Evolutionary conservation across 2,329 filamentous ascomycete genomes (phyloP).

Genomic region (Curvularia spicifera): DNA sequence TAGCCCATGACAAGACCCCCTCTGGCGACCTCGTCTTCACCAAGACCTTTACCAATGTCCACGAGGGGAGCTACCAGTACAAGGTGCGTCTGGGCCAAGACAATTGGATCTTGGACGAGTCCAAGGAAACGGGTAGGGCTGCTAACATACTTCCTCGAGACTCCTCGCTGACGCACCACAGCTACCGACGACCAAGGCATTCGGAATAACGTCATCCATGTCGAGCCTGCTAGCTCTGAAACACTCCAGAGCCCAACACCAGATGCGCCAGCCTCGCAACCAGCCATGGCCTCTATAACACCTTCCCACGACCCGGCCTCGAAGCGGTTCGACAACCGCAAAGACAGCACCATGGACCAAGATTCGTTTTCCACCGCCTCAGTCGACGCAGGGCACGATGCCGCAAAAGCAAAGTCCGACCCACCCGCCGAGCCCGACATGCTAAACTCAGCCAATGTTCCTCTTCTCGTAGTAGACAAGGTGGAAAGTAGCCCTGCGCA

Average conservation of each 20-base stretch:
- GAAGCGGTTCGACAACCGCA: slow-evolving; percentile 23
- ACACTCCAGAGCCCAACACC: not conserved
- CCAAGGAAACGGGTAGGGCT: slow-evolving; percentile 63
- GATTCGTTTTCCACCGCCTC: slow-evolving; percentile 20
- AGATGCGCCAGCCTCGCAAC: slow-evolving; percentile 5
- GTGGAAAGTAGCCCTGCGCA: slow-evolving; percentile 41
- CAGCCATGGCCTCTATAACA: not conserved
- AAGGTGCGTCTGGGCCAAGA: slow-evolving; percentile 73
- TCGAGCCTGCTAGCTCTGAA: slow-evolving; percentile 26
- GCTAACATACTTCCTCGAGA: not conserved
- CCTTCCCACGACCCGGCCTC: not conserved
- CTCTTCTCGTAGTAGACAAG: slow-evolving; percentile 46
- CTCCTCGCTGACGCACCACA: slow-evolving; percentile 38
- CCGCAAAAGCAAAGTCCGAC: slow-evolving; percentile 23
- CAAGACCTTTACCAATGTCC: slow-evolving; percentile 61
- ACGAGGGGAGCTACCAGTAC: slow-evolving; percentile 71
- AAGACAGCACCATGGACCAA: slow-evolving; percentile 28
- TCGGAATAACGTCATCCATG: slow-evolving; percentile 59
- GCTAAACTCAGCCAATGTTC: slow-evolving; percentile 22
- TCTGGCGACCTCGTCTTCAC: slow-evolving; percentile 65
- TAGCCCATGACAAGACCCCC: slow-evolving; percentile 53
- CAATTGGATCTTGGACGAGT: slow-evolving; percentile 71
- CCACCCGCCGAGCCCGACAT: slow-evolving; percentile 18
- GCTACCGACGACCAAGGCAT: slow-evolving; percentile 61
- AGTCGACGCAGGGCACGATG: slow-evolving; percentile 33